These are phyloP conservation scores for Ogataea hybrid DNA, from an alignment of 1,139 yeast species.

Conservation along the genomic window DNA sequence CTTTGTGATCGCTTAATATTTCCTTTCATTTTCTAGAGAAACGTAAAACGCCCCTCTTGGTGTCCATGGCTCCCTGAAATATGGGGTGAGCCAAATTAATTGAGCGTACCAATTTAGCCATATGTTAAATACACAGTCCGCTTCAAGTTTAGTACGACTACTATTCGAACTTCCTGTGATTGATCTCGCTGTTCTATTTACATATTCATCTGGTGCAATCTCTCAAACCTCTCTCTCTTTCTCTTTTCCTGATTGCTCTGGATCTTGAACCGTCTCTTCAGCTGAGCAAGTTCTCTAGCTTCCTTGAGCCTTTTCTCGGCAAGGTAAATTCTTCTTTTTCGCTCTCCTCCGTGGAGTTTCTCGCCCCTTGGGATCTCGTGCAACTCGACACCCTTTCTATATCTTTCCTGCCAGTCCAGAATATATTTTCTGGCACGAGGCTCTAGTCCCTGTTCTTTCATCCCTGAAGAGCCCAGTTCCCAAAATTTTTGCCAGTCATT, in stretches of 20 bases:
- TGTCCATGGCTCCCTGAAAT: too few relatives aligned
- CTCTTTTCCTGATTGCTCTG: constrained; percentile 10
- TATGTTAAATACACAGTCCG: too few relatives aligned
- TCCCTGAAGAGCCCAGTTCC: constrained; percentile 47
- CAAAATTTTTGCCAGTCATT: constrained; percentile 70
- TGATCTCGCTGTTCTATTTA: neutral
- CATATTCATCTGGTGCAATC: constrained; percentile 13
- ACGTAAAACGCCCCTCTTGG: too few relatives aligned
- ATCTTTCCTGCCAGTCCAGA: constrained; percentile 42
- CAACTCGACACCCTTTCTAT: constrained; percentile 57
- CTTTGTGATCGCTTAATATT: too few relatives aligned
- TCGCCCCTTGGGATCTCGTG: constrained; percentile 60
- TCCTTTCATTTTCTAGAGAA: too few relatives aligned
- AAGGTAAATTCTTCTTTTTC: constrained; percentile 65
- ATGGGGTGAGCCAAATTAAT: too few relatives aligned
- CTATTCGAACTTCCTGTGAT: neutral
- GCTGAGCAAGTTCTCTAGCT: constrained; percentile 36
- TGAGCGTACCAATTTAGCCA: too few relatives aligned
- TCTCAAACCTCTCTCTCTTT: constrained; percentile 18
- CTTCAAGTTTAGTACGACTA: neutral
- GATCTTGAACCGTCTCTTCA: constrained; percentile 24
- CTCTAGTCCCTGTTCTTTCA: constrained; percentile 83
- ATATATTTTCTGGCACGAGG: constrained; percentile 61
- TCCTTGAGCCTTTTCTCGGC: constrained; percentile 68
- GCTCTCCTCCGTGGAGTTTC: constrained; percentile 89